Percentiles rank a stretch among this genome's conserved stretches.
Evolutionary conservation across 2,329 filamentous ascomycete genomes (phyloP).

Genomic region (Lasiodiplodia gonubiensis): DNA sequence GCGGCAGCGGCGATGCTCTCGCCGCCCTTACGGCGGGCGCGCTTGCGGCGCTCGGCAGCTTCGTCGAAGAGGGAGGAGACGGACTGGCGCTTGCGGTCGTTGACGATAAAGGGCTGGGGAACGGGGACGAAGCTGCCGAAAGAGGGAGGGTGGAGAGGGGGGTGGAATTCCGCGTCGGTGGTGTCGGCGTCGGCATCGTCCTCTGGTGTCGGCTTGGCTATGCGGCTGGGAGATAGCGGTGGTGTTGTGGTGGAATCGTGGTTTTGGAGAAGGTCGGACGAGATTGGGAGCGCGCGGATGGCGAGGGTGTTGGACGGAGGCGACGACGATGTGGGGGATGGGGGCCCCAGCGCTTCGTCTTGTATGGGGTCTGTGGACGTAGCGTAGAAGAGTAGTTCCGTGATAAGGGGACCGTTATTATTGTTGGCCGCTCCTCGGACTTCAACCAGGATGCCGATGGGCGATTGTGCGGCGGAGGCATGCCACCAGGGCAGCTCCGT

Average conservation of each 20-base stretch:
- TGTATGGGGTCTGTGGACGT: conserved; percentile 33
- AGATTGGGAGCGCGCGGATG: conserved; percentile 49
- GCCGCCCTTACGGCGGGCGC: conserved; percentile 51
- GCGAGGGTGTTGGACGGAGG: not conserved
- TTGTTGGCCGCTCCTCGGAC: conserved; percentile 31
- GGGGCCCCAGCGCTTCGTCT: not conserved
- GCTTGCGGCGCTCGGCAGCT: conserved; percentile 51
- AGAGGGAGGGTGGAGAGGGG: conserved; percentile 33
- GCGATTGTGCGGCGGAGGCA: conserved; percentile 44
- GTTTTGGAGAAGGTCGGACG: conserved; percentile 47
- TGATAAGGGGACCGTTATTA: conserved; percentile 36
- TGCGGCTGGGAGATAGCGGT: conserved; percentile 34
- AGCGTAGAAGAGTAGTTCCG: conserved; percentile 55
- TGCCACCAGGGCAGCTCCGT: conserved; percentile 49
- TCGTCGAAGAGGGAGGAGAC: conserved; percentile 54
- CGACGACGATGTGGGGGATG: not conserved
- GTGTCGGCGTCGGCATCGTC: not conserved
- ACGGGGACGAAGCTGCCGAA: no score
- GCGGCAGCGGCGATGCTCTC: conserved; percentile 52
- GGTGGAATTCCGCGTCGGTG: conserved; percentile 39
- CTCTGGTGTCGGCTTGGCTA: not conserved
- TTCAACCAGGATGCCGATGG: conserved; percentile 47
- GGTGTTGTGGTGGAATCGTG: conserved; percentile 34
- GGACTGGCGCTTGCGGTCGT: conserved; percentile 49
- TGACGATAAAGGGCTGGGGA: conserved; percentile 26